These are phyloP conservation scores for Diatrype stigma DNA, from an alignment of 2,329 filamentous ascomycete genomes.

Conservation along the genomic window DNA sequence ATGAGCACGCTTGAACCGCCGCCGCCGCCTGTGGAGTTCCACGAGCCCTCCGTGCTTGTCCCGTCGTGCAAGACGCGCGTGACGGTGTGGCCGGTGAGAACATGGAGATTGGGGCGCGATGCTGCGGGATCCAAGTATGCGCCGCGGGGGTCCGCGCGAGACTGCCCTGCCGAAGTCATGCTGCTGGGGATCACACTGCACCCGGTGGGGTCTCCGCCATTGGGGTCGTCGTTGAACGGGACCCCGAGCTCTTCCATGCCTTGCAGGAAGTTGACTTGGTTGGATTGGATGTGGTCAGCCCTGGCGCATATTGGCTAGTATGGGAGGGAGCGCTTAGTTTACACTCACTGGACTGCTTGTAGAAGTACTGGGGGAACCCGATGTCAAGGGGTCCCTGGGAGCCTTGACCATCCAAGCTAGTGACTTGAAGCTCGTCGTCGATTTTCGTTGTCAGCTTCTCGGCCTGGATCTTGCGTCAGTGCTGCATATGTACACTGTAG, in stretches of 20 bases:
- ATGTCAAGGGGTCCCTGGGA: conserved; percentile 32
- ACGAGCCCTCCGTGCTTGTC: conserved; percentile 5
- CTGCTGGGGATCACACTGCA: conserved; percentile 34
- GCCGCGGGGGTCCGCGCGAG: conserved; percentile 35
- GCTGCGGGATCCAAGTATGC: conserved; percentile 35
- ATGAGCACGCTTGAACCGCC: conserved; percentile 12
- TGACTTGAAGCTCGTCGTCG: conserved; percentile 14
- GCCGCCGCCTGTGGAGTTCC: conserved; percentile 5
- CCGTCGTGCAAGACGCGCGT: conserved; percentile 29
- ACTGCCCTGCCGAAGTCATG: conserved; percentile 34
- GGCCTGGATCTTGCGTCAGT: conserved; percentile 20
- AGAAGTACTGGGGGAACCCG: conserved; percentile 34
- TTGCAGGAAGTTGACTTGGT: conserved; percentile 33
- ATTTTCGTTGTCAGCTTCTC: conserved; percentile 31
- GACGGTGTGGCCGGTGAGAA: conserved; percentile 35
- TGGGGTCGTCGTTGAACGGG: conserved; percentile 30
- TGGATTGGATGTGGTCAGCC: conserved; percentile 8
- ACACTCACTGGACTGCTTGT: conserved; percentile 34
- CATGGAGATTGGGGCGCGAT: conserved; percentile 33
- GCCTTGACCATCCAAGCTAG: conserved; percentile 24
- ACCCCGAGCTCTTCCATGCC: conserved; percentile 35
- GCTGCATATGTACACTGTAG: not conserved
- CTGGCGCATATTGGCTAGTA: not conserved
- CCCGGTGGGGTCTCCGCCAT: conserved; percentile 33
- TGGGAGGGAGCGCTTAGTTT: not conserved